Base-by-base conservation (phyloP, 2,329 filamentous ascomycete genomes). In the Clonostachys rosea region DNA sequence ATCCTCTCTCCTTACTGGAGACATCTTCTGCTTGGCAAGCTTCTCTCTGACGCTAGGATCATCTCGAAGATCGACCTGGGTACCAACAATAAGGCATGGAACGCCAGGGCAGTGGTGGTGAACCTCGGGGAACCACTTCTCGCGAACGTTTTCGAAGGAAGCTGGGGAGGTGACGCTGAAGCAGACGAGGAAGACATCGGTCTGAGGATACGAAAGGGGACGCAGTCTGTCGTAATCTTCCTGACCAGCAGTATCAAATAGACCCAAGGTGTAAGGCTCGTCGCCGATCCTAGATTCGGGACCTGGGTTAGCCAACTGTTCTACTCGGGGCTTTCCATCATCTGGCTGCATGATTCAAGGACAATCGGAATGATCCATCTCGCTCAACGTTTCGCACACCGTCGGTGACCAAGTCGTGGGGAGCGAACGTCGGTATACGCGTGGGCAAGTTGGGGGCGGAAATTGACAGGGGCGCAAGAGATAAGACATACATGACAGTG, bases 111-210 rank as follows among this genome's bases (percentile, higher is more conserved):
- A 99, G 73, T 99, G 94, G 71, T 99, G 94, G 68, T 95, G 91
- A 40, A 99, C 94, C 72, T 99, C 94, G 42, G 94, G 94, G 61
- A 96, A 96, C 92, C 91, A 96, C 71, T 96, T 96, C 78, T 96
- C 92, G 61, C 91, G 86, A 45, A 97, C 94, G 86, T 99, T 99
- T 69, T 99, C 94, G 69, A 99, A 99, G 8, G 91, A 96, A 39
- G 94, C 91, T 39, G 92, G 94, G 42, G 92, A 96, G 48, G 91
- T 96, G 63, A 99, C 91, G 64, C 91, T 96, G 72, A 97, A 99
- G 78, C 94, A 99, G 59, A 99, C 91, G 50, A 99, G 86, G 75
- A 99, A 97, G 56, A 97, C 94, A 64, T 97, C 94, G 59, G 94
- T 97, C 74, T 97, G 94, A 2, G 94, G 94, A 68, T 99, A 99